These are phyloP conservation scores for Penicillium angulare DNA, from an alignment of 495 filamentous ascomycete genomes.

Conservation along the genomic window DNA sequence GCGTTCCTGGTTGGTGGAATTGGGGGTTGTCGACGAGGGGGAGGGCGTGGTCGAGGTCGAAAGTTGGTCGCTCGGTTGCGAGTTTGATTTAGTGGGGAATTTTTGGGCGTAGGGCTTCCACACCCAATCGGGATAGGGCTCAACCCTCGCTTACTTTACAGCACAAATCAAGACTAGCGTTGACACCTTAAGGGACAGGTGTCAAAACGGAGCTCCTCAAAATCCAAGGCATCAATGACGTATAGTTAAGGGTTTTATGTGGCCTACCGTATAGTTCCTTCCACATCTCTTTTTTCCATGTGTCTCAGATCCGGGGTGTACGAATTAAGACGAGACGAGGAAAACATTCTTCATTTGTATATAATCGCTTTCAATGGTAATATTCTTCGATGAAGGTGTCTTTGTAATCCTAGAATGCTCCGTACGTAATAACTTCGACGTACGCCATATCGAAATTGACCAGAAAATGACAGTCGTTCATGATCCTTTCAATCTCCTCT, in stretches of 20 bases:
- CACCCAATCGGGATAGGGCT: constrained; percentile 40
- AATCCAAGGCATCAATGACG: constrained; percentile 15
- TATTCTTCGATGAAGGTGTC: too few species aligned
- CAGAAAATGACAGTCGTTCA: too few species aligned
- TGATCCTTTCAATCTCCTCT: too few species aligned
- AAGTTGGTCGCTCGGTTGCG: constrained; percentile 35
- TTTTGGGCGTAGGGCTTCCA: constrained; percentile 41
- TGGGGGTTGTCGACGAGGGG: constrained; percentile 36
- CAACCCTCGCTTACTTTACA: constrained; percentile 42
- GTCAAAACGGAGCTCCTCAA: neutral
- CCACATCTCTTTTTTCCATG: too few species aligned
- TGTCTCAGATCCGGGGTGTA: too few species aligned
- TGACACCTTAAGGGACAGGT: neutral
- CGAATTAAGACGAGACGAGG: neutral
- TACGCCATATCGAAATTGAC: neutral
- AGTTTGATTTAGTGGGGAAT: constrained; percentile 45
- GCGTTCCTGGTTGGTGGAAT: constrained; percentile 38
- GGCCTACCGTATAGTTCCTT: neutral
- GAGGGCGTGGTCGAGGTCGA: constrained; percentile 37
- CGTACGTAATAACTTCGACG: neutral
- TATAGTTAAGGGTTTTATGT: neutral
- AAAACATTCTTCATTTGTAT: neutral
- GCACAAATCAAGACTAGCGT: constrained; percentile 20
- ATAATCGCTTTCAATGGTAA: too few species aligned
- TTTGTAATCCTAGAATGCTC: neutral